phyloP scores from a whole-genome alignment of 257 asterid species.

The Hygrophila difformis region DNA sequence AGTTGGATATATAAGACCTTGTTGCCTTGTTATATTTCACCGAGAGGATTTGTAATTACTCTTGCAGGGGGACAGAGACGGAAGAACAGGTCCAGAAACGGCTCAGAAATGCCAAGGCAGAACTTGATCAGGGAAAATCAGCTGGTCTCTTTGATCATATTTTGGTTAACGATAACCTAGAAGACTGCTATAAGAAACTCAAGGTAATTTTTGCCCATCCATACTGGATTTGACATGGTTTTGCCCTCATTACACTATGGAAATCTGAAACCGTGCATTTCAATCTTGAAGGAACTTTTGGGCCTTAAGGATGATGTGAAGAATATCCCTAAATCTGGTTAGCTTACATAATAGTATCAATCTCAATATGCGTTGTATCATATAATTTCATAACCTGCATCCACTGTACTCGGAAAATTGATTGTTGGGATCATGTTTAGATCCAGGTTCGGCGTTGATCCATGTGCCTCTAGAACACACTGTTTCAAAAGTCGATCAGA shows the following conservation, averaged over 20 bases:
- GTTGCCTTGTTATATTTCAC: background rate
- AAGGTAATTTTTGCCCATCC: conserved; percentile 33
- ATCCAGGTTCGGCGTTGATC: conserved; percentile 13
- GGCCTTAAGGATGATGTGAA: conserved; percentile 30
- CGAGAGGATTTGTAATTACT: conserved; percentile 14
- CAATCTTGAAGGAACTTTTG: conserved; percentile 39
- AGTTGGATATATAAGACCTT: background rate
- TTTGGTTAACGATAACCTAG: conserved; percentile 50
- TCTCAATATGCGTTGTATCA: background rate
- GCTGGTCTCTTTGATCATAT: conserved; percentile 63
- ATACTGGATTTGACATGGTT: background rate
- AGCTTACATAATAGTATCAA: too few species aligned
- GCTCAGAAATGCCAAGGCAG: conserved; percentile 50
- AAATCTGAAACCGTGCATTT: background rate
- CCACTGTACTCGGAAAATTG: background rate
- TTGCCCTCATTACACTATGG: background rate
- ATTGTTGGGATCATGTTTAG: conserved; percentile 10
- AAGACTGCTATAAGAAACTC: conserved; percentile 48
- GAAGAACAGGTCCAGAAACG: conserved; percentile 79
- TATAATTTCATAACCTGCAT: background rate
- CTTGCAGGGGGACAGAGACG: conserved; percentile 63
- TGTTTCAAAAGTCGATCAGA: conserved; percentile 37
- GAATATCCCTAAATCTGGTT: conserved; percentile 31
- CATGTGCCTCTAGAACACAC: conserved; percentile 36
- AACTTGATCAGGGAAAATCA: conserved; percentile 56